A percentile compares a stretch with the other conserved stretches of the same genome.
These are phyloP conservation scores for Lactarius sp. DNA, from an alignment of 768 basidiomycete species.

Conservation along the genomic window DNA sequence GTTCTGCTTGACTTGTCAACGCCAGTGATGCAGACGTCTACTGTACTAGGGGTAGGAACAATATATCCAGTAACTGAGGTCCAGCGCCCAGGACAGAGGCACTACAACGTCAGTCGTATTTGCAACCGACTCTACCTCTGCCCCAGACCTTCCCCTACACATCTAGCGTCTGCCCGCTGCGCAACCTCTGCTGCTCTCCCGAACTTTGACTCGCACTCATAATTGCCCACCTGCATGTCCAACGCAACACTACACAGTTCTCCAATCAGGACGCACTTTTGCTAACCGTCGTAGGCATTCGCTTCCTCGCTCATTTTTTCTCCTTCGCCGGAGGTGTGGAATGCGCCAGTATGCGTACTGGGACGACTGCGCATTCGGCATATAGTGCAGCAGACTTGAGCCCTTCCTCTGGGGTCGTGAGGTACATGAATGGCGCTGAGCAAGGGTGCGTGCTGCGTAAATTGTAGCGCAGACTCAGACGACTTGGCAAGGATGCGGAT, in stretches of 20 bases:
- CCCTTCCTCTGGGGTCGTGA: conserved; percentile 47
- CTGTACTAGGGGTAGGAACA: too few species aligned
- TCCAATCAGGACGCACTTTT: conserved; percentile 41
- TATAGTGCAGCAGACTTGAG: conserved; percentile 76
- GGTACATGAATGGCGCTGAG: conserved; percentile 71
- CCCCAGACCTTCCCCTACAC: neutral
- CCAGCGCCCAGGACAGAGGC: neutral
- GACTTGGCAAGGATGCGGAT: conserved; percentile 71
- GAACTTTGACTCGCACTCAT: conserved; percentile 57
- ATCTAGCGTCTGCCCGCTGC: neutral
- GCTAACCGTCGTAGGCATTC: conserved; percentile 31
- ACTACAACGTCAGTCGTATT: neutral
- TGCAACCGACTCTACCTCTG: neutral
- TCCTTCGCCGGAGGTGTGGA: conserved; percentile 22
- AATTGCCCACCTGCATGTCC: conserved; percentile 64
- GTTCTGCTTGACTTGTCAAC: too few species aligned
- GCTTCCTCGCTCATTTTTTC: conserved; percentile 28
- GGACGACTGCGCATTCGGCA: conserved; percentile 65
- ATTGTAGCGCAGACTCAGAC: conserved; percentile 58
- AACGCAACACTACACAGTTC: conserved; percentile 67
- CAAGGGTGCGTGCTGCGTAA: conserved; percentile 76
- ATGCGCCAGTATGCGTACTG: conserved; percentile 24
- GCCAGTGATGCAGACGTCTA: too few species aligned
- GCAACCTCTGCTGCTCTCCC: conserved; percentile 44
- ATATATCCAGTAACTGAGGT: too few species aligned